Evolutionary conservation across 805 yeast species (phyloP).

Genomic region (Babjeviella inositovora): DNA sequence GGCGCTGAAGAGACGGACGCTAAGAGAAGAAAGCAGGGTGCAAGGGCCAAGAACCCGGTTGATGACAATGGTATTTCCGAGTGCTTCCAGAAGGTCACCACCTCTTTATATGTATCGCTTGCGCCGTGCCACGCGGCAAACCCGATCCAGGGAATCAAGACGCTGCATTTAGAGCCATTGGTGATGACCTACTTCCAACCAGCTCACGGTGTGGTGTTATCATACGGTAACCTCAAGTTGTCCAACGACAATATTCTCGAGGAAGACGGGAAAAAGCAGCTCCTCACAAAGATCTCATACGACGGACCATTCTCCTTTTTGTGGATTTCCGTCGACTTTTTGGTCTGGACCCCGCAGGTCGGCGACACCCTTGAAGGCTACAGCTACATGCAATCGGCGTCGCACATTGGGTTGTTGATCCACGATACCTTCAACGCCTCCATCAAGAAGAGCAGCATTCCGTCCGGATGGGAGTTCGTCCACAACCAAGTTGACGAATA

Average conservation of each 20-base stretch:
- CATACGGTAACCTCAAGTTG: slow-evolving; percentile 53
- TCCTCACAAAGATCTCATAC: slow-evolving; percentile 45
- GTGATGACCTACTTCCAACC: slow-evolving; percentile 66
- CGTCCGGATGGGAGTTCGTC: slow-evolving; percentile 73
- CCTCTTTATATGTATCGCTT: slow-evolving; percentile 63
- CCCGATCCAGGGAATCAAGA: slow-evolving; percentile 67
- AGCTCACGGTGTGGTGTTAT: slow-evolving; percentile 71
- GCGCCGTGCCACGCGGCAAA: slow-evolving; percentile 66
- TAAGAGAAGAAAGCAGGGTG: slow-evolving; percentile 3
- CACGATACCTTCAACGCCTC: slow-evolving; percentile 94
- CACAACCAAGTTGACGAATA: slow-evolving; percentile 70
- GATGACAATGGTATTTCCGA: slow-evolving; percentile 34
- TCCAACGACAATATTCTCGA: slow-evolving; percentile 19
- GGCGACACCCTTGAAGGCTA: slow-evolving; percentile 82
- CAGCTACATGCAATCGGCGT: slow-evolving; percentile 83
- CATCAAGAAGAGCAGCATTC: slow-evolving; percentile 72
- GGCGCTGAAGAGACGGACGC: slow-evolving; percentile 2
- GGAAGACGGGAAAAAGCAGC: slow-evolving; percentile 21
- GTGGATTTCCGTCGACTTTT: slow-evolving; percentile 74
- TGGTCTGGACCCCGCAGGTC: slow-evolving; percentile 82
- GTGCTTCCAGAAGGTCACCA: slow-evolving; percentile 48
- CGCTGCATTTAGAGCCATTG: slow-evolving; percentile 83
- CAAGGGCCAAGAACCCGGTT: slow-evolving; percentile 17
- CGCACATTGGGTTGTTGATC: slow-evolving; percentile 82
- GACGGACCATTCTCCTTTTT: slow-evolving; percentile 80